Conservation (phyloP, 768 basidiomycete species). For the Rhizopogon rudus region DNA sequence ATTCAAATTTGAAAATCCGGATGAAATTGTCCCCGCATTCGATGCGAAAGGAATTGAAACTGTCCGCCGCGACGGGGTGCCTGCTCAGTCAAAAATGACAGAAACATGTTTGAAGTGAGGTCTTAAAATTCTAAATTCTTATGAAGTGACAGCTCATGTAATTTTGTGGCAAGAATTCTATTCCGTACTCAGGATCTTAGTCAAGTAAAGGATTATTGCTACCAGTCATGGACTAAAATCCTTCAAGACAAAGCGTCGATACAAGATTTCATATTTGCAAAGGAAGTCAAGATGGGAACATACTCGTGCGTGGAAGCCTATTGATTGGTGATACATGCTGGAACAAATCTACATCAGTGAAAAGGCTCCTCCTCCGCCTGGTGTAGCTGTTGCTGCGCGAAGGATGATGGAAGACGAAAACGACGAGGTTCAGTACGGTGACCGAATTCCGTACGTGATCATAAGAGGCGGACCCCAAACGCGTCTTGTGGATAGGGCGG, state of each 20-base stretch:
- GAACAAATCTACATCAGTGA: conserved; percentile 46
- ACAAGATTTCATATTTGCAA: conserved; percentile 95
- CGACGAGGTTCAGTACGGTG: conserved; percentile 87
- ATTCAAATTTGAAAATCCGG: conserved; percentile 85
- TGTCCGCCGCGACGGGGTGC: conserved; percentile 86
- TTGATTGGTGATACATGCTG: neutral
- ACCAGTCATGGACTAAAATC: conserved; percentile 77
- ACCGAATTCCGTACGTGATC: conserved; percentile 91
- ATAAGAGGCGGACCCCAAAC: conserved; percentile 54
- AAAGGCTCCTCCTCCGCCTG: conserved; percentile 84
- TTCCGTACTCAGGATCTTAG: conserved; percentile 90
- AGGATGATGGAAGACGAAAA: conserved; percentile 69
- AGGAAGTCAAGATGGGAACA: conserved; percentile 89
- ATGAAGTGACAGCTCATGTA: neutral
- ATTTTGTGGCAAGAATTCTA: conserved; percentile 46
- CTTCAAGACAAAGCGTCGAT: conserved; percentile 74
- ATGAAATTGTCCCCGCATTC: conserved; percentile 74
- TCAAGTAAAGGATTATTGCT: conserved; percentile 85
- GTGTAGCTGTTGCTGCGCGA: conserved; percentile 79
- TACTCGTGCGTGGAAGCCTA: conserved; percentile 59
- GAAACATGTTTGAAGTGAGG: conserved; percentile 81
- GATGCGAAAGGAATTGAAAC: conserved; percentile 99
- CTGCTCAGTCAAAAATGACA: conserved; percentile 89
- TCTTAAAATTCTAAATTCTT: neutral
- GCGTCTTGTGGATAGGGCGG: conserved; percentile 70